A percentile compares a stretch with the other conserved stretches of the same genome.
Evolutionary conservation across 163 green algal species (phyloP).

Genomic region (Chloroidium sp.): DNA sequence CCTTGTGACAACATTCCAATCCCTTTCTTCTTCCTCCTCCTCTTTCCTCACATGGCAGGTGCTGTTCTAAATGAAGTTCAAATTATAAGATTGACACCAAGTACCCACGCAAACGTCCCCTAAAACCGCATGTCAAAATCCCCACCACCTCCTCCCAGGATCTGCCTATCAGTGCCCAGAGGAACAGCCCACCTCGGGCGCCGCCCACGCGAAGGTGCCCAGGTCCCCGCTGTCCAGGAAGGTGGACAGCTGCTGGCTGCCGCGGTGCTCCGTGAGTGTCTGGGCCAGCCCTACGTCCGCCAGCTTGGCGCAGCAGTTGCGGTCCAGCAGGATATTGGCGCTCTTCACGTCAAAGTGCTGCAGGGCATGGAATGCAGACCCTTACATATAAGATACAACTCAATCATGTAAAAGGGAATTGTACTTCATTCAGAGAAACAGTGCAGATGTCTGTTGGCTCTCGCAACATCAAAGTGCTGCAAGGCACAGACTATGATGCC

Average conservation of each 20-base stretch:
- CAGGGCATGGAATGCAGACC: not conserved
- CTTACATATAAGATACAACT: not conserved
- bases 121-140: no score
- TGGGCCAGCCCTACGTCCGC: conserved; percentile 27
- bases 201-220: conserved; percentile 5
- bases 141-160: no score
- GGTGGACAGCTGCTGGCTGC: not conserved
- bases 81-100: no score
- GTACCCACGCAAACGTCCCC: no score
- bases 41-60: no score
- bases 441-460: not conserved
- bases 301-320: conserved; percentile 23
- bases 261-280: conserved; percentile 6
- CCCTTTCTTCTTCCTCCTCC: no score
- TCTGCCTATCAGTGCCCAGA: no score
- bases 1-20: no score
- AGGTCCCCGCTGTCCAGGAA: not conserved
- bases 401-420: not conserved
- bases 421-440: not conserved
- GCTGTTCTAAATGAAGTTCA: no score
- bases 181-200: conserved; percentile 6
- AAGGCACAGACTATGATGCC: not conserved
- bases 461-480: not conserved
- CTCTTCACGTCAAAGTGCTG: conserved; percentile 6
- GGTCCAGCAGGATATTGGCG: conserved; percentile 26